phyloP scores from a whole-genome alignment of 2,329 filamentous ascomycete species.

The Fusarium torreyae region DNA sequence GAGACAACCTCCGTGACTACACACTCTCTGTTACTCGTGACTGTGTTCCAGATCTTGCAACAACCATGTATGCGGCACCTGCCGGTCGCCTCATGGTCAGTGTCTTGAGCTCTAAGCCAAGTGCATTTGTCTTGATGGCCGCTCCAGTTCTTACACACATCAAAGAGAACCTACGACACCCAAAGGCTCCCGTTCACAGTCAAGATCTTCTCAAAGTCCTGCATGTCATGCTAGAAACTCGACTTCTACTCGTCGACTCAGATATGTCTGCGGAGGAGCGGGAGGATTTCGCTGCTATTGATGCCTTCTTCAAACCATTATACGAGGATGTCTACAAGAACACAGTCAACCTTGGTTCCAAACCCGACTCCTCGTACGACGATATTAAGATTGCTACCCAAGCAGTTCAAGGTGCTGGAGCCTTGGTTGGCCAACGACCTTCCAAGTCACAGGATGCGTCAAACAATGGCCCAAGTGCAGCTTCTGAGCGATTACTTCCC shows the following conservation, averaged over 20 bases:
- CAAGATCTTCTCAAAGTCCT: conserved; percentile 67
- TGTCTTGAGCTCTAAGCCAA: conserved; percentile 63
- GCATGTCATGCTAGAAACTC: conserved; percentile 65
- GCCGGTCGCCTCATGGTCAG: conserved; percentile 68
- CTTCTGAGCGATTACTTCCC: conserved; percentile 53
- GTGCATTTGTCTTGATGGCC: conserved; percentile 65
- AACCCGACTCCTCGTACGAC: conserved; percentile 53
- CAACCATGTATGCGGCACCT: conserved; percentile 66
- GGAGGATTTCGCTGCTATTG: conserved; percentile 56
- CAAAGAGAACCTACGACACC: conserved; percentile 65
- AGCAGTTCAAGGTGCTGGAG: conserved; percentile 63
- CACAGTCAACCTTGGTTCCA: conserved; percentile 53
- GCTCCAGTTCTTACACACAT: conserved; percentile 65
- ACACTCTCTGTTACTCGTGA: conserved; percentile 66
- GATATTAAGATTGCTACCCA: conserved; percentile 60
- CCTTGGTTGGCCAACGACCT: conserved; percentile 60
- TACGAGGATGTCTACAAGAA: conserved; percentile 62
- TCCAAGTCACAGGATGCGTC: conserved; percentile 36
- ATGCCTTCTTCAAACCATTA: conserved; percentile 58
- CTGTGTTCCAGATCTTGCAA: conserved; percentile 67
- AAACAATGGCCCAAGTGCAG: background rate
- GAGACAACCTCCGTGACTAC: conserved; percentile 62
- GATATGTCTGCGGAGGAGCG: conserved; percentile 56
- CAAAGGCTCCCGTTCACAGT: conserved; percentile 65
- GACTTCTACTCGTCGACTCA: conserved; percentile 57